Evolutionary conservation across 257 asterid species (phyloP).

Genomic region (Plantago ovata): DNA sequence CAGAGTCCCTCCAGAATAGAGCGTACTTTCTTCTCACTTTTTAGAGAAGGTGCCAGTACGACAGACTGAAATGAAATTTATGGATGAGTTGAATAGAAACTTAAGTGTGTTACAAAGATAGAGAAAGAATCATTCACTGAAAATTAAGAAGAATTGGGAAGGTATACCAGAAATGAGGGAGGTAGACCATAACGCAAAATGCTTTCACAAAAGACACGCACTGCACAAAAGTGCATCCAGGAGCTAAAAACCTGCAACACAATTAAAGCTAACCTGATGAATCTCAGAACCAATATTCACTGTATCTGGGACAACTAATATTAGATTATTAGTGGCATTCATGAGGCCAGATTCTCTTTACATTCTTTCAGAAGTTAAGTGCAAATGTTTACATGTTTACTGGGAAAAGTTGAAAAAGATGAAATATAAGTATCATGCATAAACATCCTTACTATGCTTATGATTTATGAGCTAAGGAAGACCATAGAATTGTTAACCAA

Average conservation of each 20-base stretch:
- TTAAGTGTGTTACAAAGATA: constrained; percentile 10
- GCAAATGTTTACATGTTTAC: too few species aligned
- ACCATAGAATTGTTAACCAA: too few species aligned
- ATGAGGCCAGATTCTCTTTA: too few species aligned
- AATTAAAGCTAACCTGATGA: constrained; percentile 7
- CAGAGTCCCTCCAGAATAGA: constrained; percentile 70
- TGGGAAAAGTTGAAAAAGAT: too few species aligned
- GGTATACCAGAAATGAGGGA: constrained; percentile 52
- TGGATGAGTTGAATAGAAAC: constrained; percentile 8
- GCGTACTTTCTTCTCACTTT: constrained; percentile 88
- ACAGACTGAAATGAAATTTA: constrained; percentile 54
- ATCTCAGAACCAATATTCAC: constrained; percentile 8
- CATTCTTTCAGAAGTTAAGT: too few species aligned
- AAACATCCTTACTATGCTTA: too few species aligned
- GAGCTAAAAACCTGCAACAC: constrained; percentile 77
- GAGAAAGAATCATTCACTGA: constrained; percentile 1
- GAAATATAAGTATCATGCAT: too few species aligned
- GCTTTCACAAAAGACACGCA: constrained; percentile 82
- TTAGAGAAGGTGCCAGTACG: constrained; percentile 71
- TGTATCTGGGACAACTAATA: constrained; percentile 1
- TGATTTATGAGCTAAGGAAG: too few species aligned
- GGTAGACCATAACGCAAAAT: constrained; percentile 87
- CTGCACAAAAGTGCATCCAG: constrained; percentile 97
- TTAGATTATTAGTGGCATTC: neutral
- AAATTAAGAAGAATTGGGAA: neutral